Conservation (phyloP, 148 eudicot genomes). For the Polygonum aviculare region DNA sequence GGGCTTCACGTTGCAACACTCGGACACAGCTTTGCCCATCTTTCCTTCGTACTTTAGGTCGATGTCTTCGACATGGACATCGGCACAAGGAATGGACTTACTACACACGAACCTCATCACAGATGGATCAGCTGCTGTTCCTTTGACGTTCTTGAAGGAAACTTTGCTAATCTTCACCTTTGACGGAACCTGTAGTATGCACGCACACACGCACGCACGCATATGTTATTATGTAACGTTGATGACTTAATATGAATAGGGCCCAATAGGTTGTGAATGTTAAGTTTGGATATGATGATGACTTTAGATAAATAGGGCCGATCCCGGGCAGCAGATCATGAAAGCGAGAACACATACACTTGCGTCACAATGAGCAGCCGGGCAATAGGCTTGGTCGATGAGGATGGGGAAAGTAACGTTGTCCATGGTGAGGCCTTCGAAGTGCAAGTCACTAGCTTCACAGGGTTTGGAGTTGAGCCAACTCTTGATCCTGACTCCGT, state of each 20-base stretch:
- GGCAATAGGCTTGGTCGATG: conserved; percentile 41
- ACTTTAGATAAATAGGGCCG: too few relatives aligned
- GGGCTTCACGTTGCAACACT: conserved; percentile 4
- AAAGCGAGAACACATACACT: too few relatives aligned
- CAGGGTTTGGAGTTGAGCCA: conserved; percentile 17
- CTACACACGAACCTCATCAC: conserved; percentile 40
- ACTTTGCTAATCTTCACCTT: conserved; percentile 44
- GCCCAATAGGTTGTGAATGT: too few relatives aligned
- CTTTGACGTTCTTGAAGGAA: conserved; percentile 48
- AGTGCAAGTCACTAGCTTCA: conserved; percentile 22
- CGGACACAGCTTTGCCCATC: not conserved
- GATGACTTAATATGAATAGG: too few relatives aligned
- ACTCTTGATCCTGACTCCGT: conserved; percentile 58
- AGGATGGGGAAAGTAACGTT: conserved; percentile 38
- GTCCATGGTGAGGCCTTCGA: conserved; percentile 30
- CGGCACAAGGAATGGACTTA: conserved; percentile 36
- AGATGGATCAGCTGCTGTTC: conserved; percentile 27
- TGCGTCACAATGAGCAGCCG: conserved; percentile 8
- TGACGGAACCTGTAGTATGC: conserved; percentile 17
- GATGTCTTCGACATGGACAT: conserved; percentile 36
- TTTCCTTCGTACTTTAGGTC: conserved; percentile 22
- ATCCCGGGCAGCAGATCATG: too few relatives aligned
- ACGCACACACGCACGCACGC: not conserved
- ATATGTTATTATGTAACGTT: too few relatives aligned
- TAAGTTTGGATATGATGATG: not conserved